A percentile compares a stretch with the other conserved stretches of the same genome.
These are phyloP conservation scores for Xylariaceae sp. DNA, from an alignment of 2,329 filamentous ascomycete genomes.

Conservation along the genomic window DNA sequence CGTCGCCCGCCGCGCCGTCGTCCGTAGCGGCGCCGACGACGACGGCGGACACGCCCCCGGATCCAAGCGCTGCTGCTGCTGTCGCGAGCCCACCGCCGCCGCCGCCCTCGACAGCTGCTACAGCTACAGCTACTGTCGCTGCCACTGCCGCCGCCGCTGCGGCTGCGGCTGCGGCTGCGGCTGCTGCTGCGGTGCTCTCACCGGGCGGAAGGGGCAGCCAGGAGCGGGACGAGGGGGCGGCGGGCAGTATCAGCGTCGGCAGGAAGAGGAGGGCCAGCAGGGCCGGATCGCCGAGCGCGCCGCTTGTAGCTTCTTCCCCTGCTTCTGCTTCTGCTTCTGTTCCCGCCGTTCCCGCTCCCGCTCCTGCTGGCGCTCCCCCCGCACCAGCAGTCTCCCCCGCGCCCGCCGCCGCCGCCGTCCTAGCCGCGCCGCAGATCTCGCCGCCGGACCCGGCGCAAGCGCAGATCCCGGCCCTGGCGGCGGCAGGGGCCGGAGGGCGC, in stretches of 20 bases:
- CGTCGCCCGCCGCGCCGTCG: too few species aligned
- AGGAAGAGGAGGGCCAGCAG: slow-evolving; percentile 5
- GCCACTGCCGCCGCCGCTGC: not conserved
- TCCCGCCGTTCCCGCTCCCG: slow-evolving; percentile 1
- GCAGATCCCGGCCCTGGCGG: slow-evolving; percentile 15
- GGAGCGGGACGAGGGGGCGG: not conserved
- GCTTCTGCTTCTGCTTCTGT: not conserved
- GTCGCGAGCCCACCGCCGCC: too few species aligned
- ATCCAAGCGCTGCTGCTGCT: too few species aligned
- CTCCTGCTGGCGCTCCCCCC: not conserved
- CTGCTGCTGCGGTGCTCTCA: slow-evolving; percentile 1
- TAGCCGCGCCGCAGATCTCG: slow-evolving; percentile 21
- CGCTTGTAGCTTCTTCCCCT: not conserved
- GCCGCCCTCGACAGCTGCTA: not conserved
- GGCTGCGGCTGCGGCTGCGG: slow-evolving; percentile 1
- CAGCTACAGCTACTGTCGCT: not conserved
- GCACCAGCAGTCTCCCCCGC: slow-evolving; percentile 1
- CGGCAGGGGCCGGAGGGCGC: slow-evolving; percentile 1
- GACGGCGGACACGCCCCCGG: too few species aligned
- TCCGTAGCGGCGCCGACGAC: too few species aligned
- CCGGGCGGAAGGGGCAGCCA: not conserved
- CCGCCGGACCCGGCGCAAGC: slow-evolving; percentile 17
- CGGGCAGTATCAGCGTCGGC: slow-evolving; percentile 6
- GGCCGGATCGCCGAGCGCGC: slow-evolving; percentile 2
- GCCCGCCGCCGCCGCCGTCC: slow-evolving; percentile 10